Evolutionary conservation across 345 rosid genomes (phyloP), one percentile per base, ranked within the genome.

Genomic region (Streptanthus diversifolius): DNA sequence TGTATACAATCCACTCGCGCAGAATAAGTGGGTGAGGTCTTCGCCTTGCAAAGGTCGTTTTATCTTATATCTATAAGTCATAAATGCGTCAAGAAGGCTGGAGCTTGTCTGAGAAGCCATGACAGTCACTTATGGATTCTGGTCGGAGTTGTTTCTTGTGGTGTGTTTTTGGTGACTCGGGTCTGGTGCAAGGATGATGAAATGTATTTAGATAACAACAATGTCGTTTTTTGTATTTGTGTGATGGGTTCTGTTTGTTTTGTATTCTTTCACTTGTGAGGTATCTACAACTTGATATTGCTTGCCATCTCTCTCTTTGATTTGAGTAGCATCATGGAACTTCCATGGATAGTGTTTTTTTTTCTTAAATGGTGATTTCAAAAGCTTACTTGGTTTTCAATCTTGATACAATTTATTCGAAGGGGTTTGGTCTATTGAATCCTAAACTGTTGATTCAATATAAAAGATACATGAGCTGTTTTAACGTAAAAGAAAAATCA

Each of bases 71-170:
- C 71, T 48, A 55, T 33, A 53, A 13, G 39, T 56, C 66, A 9
- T 70, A 54, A 25, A 56, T 68, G 63, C 54, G 44, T 56, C 66
- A 66, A 48, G 72, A 71, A 64, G 77, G 71, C 77, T 77, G 80
- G 80, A 71, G 77, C 77, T 77, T 58, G 52, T 71, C 72, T 71
- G 63, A 71, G 61, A 71, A 77, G 77, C 80, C 55, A 58, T 77
- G 80, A 59, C 63, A 57, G 77, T 66, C 71, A 13, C 73, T 71
- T 65, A 7, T 59, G 73, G 69, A 30, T 35, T 72, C 66, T 70
- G 66, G 60, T 63, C 44, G 48, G 69, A 63, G 37, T 45, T 44
- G 65, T 63, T 61, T 74, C 53, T 74, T n/a, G 71, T 76, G 37
- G 54, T 63, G 64, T 74, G 63, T 75, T 22, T 22, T 68, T 58